Base-by-base conservation (phyloP, 2,329 filamentous ascomycete species). In the Alternaria triticina region DNA sequence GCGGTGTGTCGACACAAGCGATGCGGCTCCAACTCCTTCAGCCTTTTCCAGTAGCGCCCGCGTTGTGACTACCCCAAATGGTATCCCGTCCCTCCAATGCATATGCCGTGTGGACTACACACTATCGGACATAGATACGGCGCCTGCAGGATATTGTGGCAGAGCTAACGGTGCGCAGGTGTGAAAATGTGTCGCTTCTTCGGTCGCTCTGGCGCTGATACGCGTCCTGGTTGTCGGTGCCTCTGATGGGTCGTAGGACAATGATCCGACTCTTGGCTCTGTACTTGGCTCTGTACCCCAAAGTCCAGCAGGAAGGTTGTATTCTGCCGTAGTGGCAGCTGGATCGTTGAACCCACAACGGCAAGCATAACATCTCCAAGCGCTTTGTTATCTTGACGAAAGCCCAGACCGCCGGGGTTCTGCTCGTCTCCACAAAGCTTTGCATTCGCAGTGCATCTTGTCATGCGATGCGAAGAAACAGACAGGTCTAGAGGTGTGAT, bases 321-420 rank as follows among this genome's bases (percentile, higher is more conserved):
- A 36, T 74, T 96, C 92, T 93, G 96, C 96, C 91, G 94, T 95
- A 59, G 96, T 87, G 0, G 91, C 83, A 0, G 87, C 93, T 3
- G 90, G 92, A 0, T 93, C 93, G 78, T 96, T 96, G 0, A 92
- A 91, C 0, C 93, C 92, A 3, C 92, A 90, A 96, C 94, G 0
- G 92, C 92, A 20, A 95, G 81, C 92, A 96, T 95, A 4, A 94
- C 91, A 50, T 71, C 67, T 33, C 88, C 87, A 10, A 96, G 81
- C 0, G 92, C 93, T 20, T 84, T 85, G 1, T 87, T 0, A 91
- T 93, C n/a, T 81, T 84, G 12, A 83, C 82, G 0, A 7, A 95
- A 82, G 1, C 92, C 92, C 92, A 96, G 70, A 90, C 89, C 1
- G 79, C 59, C 0, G 90, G 90, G n/a, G 92, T 88, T 36, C 33